Percentiles rank a stretch among this genome's conserved stretches.
phyloP scores from a whole-genome alignment of 1,139 yeast genomes.

The Maudiozyma humilis region DNA sequence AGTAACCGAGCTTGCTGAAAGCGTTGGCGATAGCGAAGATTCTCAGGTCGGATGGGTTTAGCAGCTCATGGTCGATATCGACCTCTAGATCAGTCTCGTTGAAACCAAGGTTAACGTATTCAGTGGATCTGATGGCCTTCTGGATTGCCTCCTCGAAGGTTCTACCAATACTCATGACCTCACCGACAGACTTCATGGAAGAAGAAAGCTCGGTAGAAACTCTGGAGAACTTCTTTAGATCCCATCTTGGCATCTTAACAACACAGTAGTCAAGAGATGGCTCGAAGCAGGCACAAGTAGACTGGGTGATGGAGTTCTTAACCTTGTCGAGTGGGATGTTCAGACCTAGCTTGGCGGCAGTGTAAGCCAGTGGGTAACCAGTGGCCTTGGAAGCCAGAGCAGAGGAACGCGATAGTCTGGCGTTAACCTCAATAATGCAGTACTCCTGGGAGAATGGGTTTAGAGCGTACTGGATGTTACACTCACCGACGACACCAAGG shows the following conservation, averaged over 20 bases:
- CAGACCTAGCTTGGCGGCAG: conserved; percentile 95
- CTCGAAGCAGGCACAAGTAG: conserved; percentile 95
- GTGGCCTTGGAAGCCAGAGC: conserved; percentile 98
- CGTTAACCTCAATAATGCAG: conserved; percentile 96
- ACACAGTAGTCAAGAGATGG: conserved; percentile 97
- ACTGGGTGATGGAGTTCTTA: conserved; percentile 87
- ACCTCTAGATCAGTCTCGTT: conserved; percentile 81
- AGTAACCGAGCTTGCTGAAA: conserved; percentile 60
- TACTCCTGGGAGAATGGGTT: conserved; percentile 92
- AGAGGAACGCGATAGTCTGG: conserved; percentile 94
- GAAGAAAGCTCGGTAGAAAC: conserved; percentile 85
- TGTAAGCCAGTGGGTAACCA: conserved; percentile 95
- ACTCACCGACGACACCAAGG: conserved; percentile 98
- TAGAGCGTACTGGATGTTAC: conserved; percentile 95
- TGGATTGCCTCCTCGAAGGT: conserved; percentile 97
- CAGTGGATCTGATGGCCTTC: conserved; percentile 94
- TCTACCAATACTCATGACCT: conserved; percentile 96
- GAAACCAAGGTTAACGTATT: conserved; percentile 91
- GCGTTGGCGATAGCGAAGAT: conserved; percentile 96
- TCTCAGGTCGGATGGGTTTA: conserved; percentile 94
- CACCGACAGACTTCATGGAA: conserved; percentile 98
- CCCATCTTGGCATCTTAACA: conserved; percentile 99
- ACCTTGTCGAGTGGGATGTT: conserved; percentile 89
- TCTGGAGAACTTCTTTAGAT: conserved; percentile 88
- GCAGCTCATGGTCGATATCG: conserved; percentile 83